Base-by-base conservation (phyloP, 805 yeast species). In the Wickerhamiella domercqiae region DNA sequence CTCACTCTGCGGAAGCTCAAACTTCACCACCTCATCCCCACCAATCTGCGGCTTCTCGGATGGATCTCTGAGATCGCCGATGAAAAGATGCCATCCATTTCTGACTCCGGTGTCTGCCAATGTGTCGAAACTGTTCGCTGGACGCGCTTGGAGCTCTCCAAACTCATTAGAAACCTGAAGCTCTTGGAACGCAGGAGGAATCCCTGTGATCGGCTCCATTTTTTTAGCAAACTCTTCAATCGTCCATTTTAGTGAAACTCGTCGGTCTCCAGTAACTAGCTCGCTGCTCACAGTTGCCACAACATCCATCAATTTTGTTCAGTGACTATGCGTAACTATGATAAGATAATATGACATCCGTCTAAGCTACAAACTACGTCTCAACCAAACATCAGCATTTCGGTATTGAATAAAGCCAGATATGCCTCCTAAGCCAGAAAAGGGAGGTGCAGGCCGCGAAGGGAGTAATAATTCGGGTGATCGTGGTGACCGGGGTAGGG, bases 141-240 rank as follows among this genome's bases (percentile, higher is more conserved):
- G 7, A 9, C 44, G 14, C 33, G 20, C 19, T 25, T 36, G 26
- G 35, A 24, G 26, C 26, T 24, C 7, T 7, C 22, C 31, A n/a
- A n/a, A n/a, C 7, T 15, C 9, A 11, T 29, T 19, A 54, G 22
- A 42, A 34, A 53, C 53, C 51, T 35, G 59, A 64, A 47, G 52
- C 40, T 19, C 51, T 51, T 43, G 93, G 41, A 54, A 59, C 11
- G 50, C 43, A 3, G 81, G 76, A 3, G 75, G 71, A 20, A 82
- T 69, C 2, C 94, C 94, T 0, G 93, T 79, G 42, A 80, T 70
- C 25, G 62, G 64, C 48, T 79, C 90, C 7, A 82, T 54, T 39
- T 70, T 65, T 29, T 55, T 45, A 44, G 71, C 68, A 36, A 81
- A 63, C 43, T 70, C 59, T 5, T 54, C 55, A 13, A 79, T 38